A percentile compares a stretch with the other conserved stretches of the same genome.
These are phyloP conservation scores for Arctium minus DNA, from an alignment of 129 eudicot species.

Conservation along the genomic window DNA sequence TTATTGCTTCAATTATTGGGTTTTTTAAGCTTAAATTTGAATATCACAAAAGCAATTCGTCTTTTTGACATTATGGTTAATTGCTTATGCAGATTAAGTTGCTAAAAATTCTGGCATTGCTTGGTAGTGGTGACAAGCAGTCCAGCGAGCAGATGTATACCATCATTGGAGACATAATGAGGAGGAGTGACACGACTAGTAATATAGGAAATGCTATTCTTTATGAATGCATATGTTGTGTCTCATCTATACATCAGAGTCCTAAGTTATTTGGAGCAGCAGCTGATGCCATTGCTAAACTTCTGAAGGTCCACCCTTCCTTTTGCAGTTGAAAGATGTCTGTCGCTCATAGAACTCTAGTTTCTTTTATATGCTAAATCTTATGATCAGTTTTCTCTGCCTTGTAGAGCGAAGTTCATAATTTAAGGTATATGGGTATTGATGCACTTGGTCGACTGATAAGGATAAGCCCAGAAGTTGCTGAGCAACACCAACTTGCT, in stretches of 20 bases:
- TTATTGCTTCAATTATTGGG: neutral
- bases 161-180: slow-evolving; percentile 84
- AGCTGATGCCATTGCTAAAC: slow-evolving; percentile 86
- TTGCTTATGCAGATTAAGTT: slow-evolving; percentile 69
- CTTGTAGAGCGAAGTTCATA: slow-evolving; percentile 91
- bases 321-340: neutral
- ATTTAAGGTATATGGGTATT: slow-evolving; percentile 92
- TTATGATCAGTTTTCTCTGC: neutral
- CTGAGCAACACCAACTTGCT: slow-evolving; percentile 99
- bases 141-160: slow-evolving; percentile 97
- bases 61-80: neutral
- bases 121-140: slow-evolving; percentile 91
- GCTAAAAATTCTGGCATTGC: slow-evolving; percentile 74
- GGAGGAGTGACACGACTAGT: slow-evolving; percentile 77
- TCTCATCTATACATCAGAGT: slow-evolving; percentile 71
- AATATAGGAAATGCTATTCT: slow-evolving; percentile 96
- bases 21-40: neutral
- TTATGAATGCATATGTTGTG: slow-evolving; percentile 92
- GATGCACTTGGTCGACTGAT: slow-evolving; percentile 96
- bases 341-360: neutral
- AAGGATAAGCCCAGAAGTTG: slow-evolving; percentile 86
- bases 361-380: neutral
- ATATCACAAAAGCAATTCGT: neutral
- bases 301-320: slow-evolving; percentile 52
- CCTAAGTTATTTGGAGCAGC: slow-evolving; percentile 89